Evolutionary conservation across 139 green algal species (phyloP).

Genomic region (Desmodesmus armatus): DNA sequence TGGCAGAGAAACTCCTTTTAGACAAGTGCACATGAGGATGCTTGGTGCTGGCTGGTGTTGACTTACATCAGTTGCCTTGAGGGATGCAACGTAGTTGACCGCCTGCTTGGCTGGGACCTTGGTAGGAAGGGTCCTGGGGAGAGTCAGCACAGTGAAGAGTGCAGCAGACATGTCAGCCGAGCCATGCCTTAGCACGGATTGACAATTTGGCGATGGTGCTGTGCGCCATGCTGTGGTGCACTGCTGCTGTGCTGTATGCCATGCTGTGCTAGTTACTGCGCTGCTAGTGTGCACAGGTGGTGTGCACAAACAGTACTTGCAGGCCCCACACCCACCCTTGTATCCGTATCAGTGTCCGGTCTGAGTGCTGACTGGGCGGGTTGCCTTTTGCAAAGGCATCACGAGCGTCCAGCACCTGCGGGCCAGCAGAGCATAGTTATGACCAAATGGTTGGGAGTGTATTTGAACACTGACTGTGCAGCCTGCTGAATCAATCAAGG

Average conservation of each 20-base stretch:
- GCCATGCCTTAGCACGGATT: too few species aligned
- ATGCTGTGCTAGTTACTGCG: not conserved
- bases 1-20: too few species aligned
- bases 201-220: not conserved
- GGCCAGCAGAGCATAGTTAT: not conserved
- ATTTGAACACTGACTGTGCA: too few species aligned
- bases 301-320: not conserved
- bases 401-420: slow-evolving; percentile 4
- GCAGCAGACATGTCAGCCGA: too few species aligned
- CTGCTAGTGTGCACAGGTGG: not conserved
- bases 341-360: not conserved
- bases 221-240: not conserved
- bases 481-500: too few species aligned
- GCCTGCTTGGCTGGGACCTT: slow-evolving; percentile 7
- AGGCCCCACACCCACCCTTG: slow-evolving; percentile 5
- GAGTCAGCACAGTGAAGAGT: too few species aligned
- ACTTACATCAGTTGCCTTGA: slow-evolving; percentile 34
- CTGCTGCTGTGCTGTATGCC: not conserved
- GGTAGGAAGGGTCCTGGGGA: not conserved
- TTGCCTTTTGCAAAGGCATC: slow-evolving; percentile 3
- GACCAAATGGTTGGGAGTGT: too few species aligned
- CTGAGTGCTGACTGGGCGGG: not conserved
- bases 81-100: slow-evolving; percentile 21
- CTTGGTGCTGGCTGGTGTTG: not conserved
- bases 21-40: too few species aligned